Conservation (phyloP, 495 filamentous ascomycete species). For the Poronia punctata region DNA sequence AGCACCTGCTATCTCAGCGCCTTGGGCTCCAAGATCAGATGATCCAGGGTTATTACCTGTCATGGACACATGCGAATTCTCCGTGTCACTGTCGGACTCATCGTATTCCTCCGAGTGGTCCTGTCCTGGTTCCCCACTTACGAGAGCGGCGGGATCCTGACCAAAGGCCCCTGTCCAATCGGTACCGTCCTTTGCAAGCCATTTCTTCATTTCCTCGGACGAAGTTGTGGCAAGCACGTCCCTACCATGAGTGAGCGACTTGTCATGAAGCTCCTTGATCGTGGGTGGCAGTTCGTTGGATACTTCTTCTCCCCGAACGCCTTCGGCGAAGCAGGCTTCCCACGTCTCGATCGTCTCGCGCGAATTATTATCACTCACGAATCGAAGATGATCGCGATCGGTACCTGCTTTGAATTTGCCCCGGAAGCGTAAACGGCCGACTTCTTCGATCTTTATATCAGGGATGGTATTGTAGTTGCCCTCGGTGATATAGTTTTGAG, state of each 20-base stretch:
- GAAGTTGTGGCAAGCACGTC: constrained; percentile 68
- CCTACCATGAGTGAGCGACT: constrained; percentile 66
- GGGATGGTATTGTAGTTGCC: constrained; percentile 57
- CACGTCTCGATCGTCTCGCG: constrained; percentile 91
- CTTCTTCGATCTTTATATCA: constrained; percentile 59
- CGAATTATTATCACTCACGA: constrained; percentile 79
- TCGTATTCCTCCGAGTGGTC: constrained; percentile 36
- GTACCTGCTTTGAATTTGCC: constrained; percentile 83
- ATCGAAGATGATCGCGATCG: constrained; percentile 75
- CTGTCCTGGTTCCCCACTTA: constrained; percentile 36
- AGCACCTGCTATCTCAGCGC: constrained; percentile 23
- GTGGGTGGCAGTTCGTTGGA: constrained; percentile 57
- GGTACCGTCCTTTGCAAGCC: constrained; percentile 71
- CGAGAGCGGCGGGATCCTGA: constrained; percentile 46
- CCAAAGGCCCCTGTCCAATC: constrained; percentile 89
- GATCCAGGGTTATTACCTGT: constrained; percentile 12
- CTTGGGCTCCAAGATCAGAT: constrained; percentile 40
- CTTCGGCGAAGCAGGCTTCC: constrained; percentile 84
- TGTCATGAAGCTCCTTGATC: constrained; percentile 67
- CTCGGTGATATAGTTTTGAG: constrained; percentile 85
- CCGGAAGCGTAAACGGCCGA: constrained; percentile 73
- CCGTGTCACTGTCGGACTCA: constrained; percentile 35
- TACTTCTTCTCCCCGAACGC: constrained; percentile 64
- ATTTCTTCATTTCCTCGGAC: constrained; percentile 63
- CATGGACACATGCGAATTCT: constrained; percentile 35